Evolutionary conservation across 495 filamentous ascomycete genomes (phyloP).

Genomic region (Penicillium waksmanii): DNA sequence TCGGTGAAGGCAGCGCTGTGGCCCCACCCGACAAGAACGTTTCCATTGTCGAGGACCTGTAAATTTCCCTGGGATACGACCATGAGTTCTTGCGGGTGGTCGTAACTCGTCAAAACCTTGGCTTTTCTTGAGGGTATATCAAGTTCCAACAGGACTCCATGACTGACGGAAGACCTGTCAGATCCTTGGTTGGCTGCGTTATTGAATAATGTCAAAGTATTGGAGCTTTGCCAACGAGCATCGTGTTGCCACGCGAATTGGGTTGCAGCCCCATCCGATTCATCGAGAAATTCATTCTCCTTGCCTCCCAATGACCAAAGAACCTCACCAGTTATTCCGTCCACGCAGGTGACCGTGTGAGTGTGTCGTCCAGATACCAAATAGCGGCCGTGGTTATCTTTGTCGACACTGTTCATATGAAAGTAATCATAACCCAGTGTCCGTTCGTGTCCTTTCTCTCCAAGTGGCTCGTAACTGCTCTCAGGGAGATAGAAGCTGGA

Average conservation of each 20-base stretch:
- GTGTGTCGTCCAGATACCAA: constrained; percentile 58
- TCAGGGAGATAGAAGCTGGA: constrained; percentile 31
- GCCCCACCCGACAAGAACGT: constrained; percentile 62
- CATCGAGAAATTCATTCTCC: constrained; percentile 48
- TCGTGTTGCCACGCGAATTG: constrained; percentile 59
- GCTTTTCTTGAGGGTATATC: constrained; percentile 28
- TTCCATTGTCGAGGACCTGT: constrained; percentile 56
- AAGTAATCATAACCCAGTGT: constrained; percentile 50
- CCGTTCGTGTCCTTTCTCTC: constrained; percentile 24
- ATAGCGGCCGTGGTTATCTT: constrained; percentile 54
- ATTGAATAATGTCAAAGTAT: constrained; percentile 54
- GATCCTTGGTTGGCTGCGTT: constrained; percentile 43
- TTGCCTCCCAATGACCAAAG: constrained; percentile 59
- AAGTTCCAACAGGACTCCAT: constrained; percentile 37
- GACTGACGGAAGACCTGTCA: constrained; percentile 26
- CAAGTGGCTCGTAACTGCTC: constrained; percentile 28
- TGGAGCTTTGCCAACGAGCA: constrained; percentile 45
- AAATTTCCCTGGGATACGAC: constrained; percentile 61
- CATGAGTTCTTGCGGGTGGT: constrained; percentile 38
- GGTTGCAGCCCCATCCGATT: constrained; percentile 44
- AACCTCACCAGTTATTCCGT: constrained; percentile 53
- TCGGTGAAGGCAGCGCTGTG: constrained; percentile 59
- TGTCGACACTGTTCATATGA: constrained; percentile 63
- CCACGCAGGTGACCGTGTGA: constrained; percentile 47
- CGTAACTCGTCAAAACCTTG: constrained; percentile 29